A percentile compares a stretch with the other conserved stretches of the same genome.
phyloP scores from a whole-genome alignment of 2,329 filamentous ascomycete species.

The Colletotrichum zoysiae region DNA sequence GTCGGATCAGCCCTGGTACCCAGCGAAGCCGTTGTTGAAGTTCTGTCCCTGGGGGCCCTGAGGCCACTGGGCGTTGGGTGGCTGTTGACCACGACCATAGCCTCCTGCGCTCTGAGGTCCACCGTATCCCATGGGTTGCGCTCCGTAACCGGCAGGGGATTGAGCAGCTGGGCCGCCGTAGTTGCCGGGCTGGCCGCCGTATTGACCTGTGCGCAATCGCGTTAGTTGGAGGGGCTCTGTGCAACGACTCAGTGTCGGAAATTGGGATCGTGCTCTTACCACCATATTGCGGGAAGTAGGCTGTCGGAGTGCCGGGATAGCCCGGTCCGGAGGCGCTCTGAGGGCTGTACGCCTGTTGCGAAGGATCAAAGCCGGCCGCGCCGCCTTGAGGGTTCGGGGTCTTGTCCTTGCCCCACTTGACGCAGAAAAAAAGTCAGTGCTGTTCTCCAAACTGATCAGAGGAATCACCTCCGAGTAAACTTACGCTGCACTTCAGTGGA shows the following conservation, averaged over 20 bases:
- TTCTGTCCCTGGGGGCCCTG: conserved; percentile 65
- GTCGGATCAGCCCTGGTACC: conserved; percentile 68
- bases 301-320: conserved; percentile 82
- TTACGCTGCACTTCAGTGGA: conserved; percentile 97
- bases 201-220: conserved; percentile 58
- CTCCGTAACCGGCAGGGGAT: conserved; percentile 72
- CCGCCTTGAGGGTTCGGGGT: conserved; percentile 75
- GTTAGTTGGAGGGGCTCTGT: conserved; percentile 46
- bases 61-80: conserved; percentile 68
- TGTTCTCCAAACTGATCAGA: conserved; percentile 18
- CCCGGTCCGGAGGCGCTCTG: conserved; percentile 79
- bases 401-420: conserved; percentile 98
- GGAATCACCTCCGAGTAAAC: conserved; percentile 54
- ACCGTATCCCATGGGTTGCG: conserved; percentile 78
- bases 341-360: conserved; percentile 76
- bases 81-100: conserved; percentile 81
- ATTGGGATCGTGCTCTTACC: conserved; percentile 64
- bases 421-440: conserved; percentile 29
- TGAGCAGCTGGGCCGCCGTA: conserved; percentile 73
- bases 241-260: background rate
- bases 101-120: conserved; percentile 82
- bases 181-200: conserved; percentile 75
- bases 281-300: conserved; percentile 95
- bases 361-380: conserved; percentile 81
- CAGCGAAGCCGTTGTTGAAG: conserved; percentile 72